Percentiles rank a stretch among this genome's conserved stretches.
Evolutionary conservation across 257 asterid species (phyloP).

Genomic region (Forsythia suspensa): DNA sequence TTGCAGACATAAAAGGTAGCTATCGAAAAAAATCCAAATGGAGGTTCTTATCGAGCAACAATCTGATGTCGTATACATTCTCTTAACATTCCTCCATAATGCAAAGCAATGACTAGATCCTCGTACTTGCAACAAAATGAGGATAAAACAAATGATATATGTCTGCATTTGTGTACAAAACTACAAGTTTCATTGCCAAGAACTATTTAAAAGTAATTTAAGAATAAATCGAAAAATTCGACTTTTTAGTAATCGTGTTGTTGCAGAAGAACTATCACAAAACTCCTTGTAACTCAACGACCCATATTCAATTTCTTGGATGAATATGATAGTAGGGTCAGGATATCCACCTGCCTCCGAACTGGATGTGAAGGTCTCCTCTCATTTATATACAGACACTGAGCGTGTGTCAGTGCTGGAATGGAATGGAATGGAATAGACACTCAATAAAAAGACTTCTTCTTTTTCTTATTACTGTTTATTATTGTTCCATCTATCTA

Average conservation of each 20-base stretch:
- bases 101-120: conserved; percentile 72
- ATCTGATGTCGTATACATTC: conserved; percentile 90
- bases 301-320: neutral
- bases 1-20: neutral
- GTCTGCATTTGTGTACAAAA: neutral
- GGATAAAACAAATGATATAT: neutral
- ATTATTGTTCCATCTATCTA: too few relatives aligned
- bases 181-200: neutral
- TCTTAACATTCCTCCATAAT: conserved; percentile 83
- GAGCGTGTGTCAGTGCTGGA: neutral
- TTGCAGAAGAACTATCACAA: neutral
- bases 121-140: conserved; percentile 51
- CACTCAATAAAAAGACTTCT: too few relatives aligned
- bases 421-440: neutral
- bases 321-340: neutral
- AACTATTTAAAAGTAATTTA: neutral
- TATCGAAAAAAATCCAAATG: neutral
- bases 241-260: neutral
- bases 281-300: neutral
- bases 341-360: too few relatives aligned
- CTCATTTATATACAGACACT: too few relatives aligned
- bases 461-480: too few relatives aligned
- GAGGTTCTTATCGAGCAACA: conserved; percentile 62
- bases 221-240: neutral
- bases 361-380: too few relatives aligned